These are phyloP conservation scores for Fusarium verrucosum DNA, from an alignment of 2,329 filamentous ascomycete genomes.

Conservation along the genomic window DNA sequence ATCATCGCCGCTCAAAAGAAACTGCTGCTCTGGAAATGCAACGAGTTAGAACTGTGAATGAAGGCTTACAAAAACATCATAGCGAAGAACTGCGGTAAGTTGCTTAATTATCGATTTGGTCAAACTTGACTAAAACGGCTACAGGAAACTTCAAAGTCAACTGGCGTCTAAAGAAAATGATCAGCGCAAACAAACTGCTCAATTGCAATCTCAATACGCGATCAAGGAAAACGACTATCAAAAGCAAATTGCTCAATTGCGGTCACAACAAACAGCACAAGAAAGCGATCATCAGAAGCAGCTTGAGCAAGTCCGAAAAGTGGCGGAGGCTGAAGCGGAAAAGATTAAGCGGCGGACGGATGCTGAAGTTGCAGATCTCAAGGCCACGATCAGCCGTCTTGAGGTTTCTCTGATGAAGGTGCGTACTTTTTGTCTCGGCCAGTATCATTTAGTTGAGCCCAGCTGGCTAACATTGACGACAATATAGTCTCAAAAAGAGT, in stretches of 20 bases:
- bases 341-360: slow-evolving; percentile 61
- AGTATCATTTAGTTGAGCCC: neutral
- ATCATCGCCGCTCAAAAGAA: slow-evolving; percentile 72
- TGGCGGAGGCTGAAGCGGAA: slow-evolving; percentile 59
- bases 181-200: slow-evolving; percentile 44
- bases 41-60: slow-evolving; percentile 70
- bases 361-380: slow-evolving; percentile 70
- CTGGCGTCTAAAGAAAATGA: slow-evolving; percentile 44
- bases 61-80: slow-evolving; percentile 75
- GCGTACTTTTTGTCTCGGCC: slow-evolving; percentile 12
- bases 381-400: slow-evolving; percentile 67
- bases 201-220: slow-evolving; percentile 46
- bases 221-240: slow-evolving; percentile 42
- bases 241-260: slow-evolving; percentile 41
- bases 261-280: slow-evolving; percentile 31
- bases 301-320: slow-evolving; percentile 59
- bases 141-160: slow-evolving; percentile 48
- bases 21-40: slow-evolving; percentile 53
- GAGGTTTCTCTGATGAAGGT: slow-evolving; percentile 71
- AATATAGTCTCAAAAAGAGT: slow-evolving; percentile 67
- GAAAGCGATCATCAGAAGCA: slow-evolving; percentile 52
- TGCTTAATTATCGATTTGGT: neutral
- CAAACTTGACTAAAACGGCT: slow-evolving; percentile 28
- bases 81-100: slow-evolving; percentile 69
- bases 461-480: neutral